Conservation (phyloP, 2,329 filamentous ascomycete species). For the Alternaria triticina region DNA sequence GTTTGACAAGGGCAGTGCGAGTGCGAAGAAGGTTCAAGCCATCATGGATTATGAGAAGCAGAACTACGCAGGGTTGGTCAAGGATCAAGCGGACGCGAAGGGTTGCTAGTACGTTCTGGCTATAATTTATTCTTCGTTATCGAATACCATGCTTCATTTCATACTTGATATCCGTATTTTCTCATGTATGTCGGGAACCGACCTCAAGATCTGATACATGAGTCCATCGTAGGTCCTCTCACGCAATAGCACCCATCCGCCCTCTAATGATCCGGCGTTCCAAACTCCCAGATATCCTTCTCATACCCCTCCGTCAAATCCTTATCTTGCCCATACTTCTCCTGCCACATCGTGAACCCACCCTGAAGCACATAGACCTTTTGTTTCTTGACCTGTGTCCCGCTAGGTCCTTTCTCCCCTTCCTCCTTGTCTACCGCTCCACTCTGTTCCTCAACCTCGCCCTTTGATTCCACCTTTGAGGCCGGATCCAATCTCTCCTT, state of each 20-base stretch:
- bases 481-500: slow-evolving; percentile 59
- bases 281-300: slow-evolving; percentile 81
- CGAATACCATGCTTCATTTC: background rate
- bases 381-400: slow-evolving; percentile 57
- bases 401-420: slow-evolving; percentile 5
- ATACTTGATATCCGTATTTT: background rate
- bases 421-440: slow-evolving; percentile 25
- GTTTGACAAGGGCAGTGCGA: slow-evolving; percentile 73
- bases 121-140: background rate
- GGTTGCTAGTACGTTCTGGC: background rate
- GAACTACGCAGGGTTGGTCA: slow-evolving; percentile 34
- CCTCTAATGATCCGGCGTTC: slow-evolving; percentile 22
- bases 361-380: slow-evolving; percentile 80
- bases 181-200: background rate
- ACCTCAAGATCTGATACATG: too few relatives aligned
- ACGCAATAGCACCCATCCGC: rapidly evolving
- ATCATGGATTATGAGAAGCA: slow-evolving; percentile 57
- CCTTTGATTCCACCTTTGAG: slow-evolving; percentile 24
- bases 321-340: slow-evolving; percentile 77
- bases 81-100: slow-evolving; percentile 13
- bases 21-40: slow-evolving; percentile 62
- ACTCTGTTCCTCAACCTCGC: slow-evolving; percentile 22
- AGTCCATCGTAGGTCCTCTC: background rate
- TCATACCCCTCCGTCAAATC: slow-evolving; percentile 82
- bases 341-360: slow-evolving; percentile 90